phyloP scores from a whole-genome alignment of 257 asterid genomes.

The Fraxinus quadrangulata region DNA sequence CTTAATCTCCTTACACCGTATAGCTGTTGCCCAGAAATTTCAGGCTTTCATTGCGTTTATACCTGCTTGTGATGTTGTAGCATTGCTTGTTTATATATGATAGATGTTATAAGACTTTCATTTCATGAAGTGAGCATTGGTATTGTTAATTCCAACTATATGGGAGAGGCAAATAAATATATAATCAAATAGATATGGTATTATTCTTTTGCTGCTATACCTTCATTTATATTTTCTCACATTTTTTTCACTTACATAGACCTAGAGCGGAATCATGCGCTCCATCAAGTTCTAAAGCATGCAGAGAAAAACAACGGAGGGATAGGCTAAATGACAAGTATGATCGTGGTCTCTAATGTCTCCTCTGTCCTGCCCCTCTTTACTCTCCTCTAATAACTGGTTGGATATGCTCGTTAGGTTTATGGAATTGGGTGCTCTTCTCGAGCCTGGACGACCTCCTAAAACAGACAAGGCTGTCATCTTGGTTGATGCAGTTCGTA shows the following conservation, averaged over 20 bases:
- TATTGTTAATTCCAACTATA: background rate
- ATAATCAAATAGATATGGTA: background rate
- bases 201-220: background rate
- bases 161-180: background rate
- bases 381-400: slow-evolving; percentile 27
- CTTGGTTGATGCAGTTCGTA: slow-evolving; percentile 81
- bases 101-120: background rate
- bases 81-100: background rate
- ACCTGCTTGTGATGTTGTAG: background rate
- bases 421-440: slow-evolving; percentile 75
- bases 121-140: background rate
- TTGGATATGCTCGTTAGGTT: slow-evolving; percentile 50
- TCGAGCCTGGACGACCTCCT: slow-evolving; percentile 92
- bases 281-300: slow-evolving; percentile 82
- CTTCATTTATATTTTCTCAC: slow-evolving; percentile 20
- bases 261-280: slow-evolving; percentile 61
- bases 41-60: background rate
- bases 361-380: slow-evolving; percentile 15
- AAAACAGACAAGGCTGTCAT: slow-evolving; percentile 89
- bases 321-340: slow-evolving; percentile 90
- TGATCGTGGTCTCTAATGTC: slow-evolving; percentile 26
- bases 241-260: slow-evolving; percentile 36
- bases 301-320: slow-evolving; percentile 89
- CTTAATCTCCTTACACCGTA: background rate
- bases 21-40: background rate